phyloP scores from a whole-genome alignment of 306 rosid species.

The Rosa chinensis region DNA sequence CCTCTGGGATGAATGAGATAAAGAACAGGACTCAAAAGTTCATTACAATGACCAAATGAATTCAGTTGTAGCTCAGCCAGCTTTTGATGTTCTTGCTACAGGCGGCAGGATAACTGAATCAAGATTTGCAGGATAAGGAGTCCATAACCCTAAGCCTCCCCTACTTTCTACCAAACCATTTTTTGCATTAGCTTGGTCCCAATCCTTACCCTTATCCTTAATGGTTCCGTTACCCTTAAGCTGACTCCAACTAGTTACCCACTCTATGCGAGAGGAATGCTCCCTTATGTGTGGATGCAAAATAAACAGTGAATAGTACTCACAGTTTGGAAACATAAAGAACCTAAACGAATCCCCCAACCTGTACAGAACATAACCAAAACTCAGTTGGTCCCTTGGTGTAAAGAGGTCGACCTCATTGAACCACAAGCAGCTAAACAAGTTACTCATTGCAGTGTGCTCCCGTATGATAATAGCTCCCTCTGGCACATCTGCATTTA shows the following conservation, averaged over 20 bases:
- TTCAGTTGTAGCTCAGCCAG: constrained; percentile 62
- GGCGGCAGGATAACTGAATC: constrained; percentile 64
- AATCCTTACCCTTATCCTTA: constrained; percentile 52
- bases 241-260: constrained; percentile 82
- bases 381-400: constrained; percentile 97
- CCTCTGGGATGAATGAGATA: constrained; percentile 10
- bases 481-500: constrained; percentile 91
- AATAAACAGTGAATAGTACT: constrained; percentile 88
- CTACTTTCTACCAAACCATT: constrained; percentile 68
- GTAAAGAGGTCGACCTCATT: constrained; percentile 96
- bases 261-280: constrained; percentile 96
- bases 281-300: constrained; percentile 98
- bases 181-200: constrained; percentile 53
- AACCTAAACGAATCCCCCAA: constrained; percentile 58
- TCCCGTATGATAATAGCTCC: constrained; percentile 89
- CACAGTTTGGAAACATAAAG: constrained; percentile 94
- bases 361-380: constrained; percentile 89
- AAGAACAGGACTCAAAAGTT: constrained; percentile 6
- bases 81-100: constrained; percentile 81
- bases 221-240: constrained; percentile 46
- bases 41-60: background rate
- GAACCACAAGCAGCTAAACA: constrained; percentile 99
- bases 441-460: constrained; percentile 67
- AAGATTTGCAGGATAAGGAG: constrained; percentile 82
- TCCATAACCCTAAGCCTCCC: constrained; percentile 94